These are phyloP conservation scores for Wickerhamiella siamensis DNA, from an alignment of 805 yeast species.

Conservation along the genomic window DNA sequence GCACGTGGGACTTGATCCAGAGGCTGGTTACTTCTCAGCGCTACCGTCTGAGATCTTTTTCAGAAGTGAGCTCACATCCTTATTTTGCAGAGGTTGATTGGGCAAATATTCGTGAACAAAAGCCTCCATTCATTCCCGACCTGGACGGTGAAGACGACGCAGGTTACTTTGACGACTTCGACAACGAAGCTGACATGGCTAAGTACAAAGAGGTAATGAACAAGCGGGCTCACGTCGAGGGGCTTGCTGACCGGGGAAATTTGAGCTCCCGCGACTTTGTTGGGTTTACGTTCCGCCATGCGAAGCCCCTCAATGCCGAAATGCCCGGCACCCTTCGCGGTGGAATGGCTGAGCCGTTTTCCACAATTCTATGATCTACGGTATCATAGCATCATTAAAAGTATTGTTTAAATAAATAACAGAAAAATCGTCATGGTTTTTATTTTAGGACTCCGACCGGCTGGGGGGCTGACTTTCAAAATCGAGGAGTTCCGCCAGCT, in stretches of 20 bases:
- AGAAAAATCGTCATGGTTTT: background rate
- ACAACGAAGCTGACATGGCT: conserved; percentile 92
- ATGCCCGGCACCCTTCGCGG: conserved; percentile 14
- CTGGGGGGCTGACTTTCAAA: conserved; percentile 20
- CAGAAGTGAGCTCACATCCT: conserved; percentile 63
- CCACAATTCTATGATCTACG: conserved; percentile 13
- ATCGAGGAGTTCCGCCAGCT: conserved; percentile 34
- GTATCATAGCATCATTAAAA: no score
- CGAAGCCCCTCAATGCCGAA: conserved; percentile 20
- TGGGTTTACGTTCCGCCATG: conserved; percentile 93
- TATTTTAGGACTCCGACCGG: no score
- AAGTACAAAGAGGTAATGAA: conserved; percentile 95
- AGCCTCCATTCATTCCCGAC: conserved; percentile 95
- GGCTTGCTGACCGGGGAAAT: conserved; percentile 51
- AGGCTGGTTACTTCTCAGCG: conserved; percentile 69
- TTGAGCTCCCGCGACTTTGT: conserved; percentile 58
- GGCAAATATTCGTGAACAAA: conserved; percentile 46
- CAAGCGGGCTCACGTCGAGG: conserved; percentile 74
- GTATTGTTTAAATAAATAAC: background rate
- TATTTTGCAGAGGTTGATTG: conserved; percentile 81
- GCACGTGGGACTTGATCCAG: conserved; percentile 85
- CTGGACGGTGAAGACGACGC: conserved; percentile 95
- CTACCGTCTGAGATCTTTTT: conserved; percentile 59
- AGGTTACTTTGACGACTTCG: conserved; percentile 95
- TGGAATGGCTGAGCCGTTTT: conserved; percentile 6